Evolutionary conservation across 1,139 yeast genomes (phyloP).

Genomic region (Blastobotrys elegans): DNA sequence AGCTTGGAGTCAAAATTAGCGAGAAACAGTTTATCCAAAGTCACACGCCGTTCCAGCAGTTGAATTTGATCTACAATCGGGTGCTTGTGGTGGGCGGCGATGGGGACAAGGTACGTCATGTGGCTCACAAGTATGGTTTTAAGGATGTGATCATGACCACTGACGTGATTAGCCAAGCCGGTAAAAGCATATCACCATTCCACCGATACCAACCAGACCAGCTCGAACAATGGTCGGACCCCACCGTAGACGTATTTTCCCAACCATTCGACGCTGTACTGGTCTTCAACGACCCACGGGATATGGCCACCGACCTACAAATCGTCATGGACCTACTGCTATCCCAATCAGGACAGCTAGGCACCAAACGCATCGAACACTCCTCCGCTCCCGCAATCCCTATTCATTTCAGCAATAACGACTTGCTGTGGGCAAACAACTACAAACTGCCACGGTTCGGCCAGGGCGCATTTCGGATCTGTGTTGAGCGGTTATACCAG

Average conservation of each 20-base stretch:
- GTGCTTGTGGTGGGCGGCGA: conserved; percentile 85
- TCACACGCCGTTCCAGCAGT: conserved; percentile 80
- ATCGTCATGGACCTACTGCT: conserved; percentile 67
- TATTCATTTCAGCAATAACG: conserved; percentile 80
- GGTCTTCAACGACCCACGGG: conserved; percentile 89
- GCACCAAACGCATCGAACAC: conserved; percentile 47
- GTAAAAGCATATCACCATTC: conserved; percentile 63
- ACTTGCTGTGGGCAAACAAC: conserved; percentile 87
- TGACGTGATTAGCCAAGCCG: conserved; percentile 49
- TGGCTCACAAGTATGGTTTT: conserved; percentile 77
- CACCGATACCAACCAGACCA: conserved; percentile 50
- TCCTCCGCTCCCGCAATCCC: conserved; percentile 58
- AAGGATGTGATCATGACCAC: conserved; percentile 69
- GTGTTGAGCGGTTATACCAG: conserved; percentile 58
- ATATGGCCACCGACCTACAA: conserved; percentile 82
- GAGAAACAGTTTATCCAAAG: conserved; percentile 75
- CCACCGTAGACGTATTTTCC: conserved; percentile 29
- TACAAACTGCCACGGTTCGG: conserved; percentile 79
- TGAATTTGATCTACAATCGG: conserved; percentile 50
- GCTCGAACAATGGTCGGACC: conserved; percentile 42
- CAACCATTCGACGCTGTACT: conserved; percentile 70
- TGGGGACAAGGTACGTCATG: conserved; percentile 60
- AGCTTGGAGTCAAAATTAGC: conserved; percentile 42
- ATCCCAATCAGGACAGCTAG: conserved; percentile 58
- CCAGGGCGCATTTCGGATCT: conserved; percentile 79